phyloP scores from a whole-genome alignment of 164 flowering plant genomes.

The Vitis amurensis region DNA sequence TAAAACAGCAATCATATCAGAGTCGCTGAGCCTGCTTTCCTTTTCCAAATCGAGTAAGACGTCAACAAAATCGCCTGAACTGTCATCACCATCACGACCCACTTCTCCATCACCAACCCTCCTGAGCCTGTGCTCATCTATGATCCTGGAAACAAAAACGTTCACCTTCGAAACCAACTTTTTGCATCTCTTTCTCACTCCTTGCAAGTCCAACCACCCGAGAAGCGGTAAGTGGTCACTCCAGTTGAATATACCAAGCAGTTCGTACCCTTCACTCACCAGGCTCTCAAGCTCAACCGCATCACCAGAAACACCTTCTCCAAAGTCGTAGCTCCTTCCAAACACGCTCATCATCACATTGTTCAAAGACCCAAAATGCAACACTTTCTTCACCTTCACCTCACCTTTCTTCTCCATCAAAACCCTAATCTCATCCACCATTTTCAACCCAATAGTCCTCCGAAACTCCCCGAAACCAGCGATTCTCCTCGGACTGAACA shows the following conservation, averaged over 20 bases:
- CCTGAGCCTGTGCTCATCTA: slow-evolving; percentile 43
- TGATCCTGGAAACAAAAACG: slow-evolving; percentile 45
- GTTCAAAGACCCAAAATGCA: slow-evolving; percentile 54
- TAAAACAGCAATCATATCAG: slow-evolving; percentile 87
- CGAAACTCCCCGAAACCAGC: slow-evolving; percentile 26
- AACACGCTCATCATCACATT: slow-evolving; percentile 66
- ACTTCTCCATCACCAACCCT: slow-evolving; percentile 12
- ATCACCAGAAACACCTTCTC: slow-evolving; percentile 5
- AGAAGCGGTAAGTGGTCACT: slow-evolving; percentile 55
- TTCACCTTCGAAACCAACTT: slow-evolving; percentile 42
- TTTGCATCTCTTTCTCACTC: slow-evolving; percentile 54
- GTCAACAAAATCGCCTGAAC: slow-evolving; percentile 56
- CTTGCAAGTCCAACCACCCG: slow-evolving; percentile 53
- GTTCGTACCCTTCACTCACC: slow-evolving; percentile 68
- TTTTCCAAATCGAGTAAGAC: slow-evolving; percentile 56
- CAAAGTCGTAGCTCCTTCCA: slow-evolving; percentile 43
- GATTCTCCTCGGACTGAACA: slow-evolving; percentile 53
- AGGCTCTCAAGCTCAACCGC: slow-evolving; percentile 35
- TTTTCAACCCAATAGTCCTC: slow-evolving; percentile 24
- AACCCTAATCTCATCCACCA: slow-evolving; percentile 32
- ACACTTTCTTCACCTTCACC: slow-evolving; percentile 35
- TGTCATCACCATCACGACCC: slow-evolving; percentile 7
- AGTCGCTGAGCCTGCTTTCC: slow-evolving; percentile 53
- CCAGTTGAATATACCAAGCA: slow-evolving; percentile 66
- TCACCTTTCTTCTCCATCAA: slow-evolving; percentile 36